These are phyloP conservation scores for Hypoxylon rickii DNA, from an alignment of 495 filamentous ascomycete species.

Conservation along the genomic window DNA sequence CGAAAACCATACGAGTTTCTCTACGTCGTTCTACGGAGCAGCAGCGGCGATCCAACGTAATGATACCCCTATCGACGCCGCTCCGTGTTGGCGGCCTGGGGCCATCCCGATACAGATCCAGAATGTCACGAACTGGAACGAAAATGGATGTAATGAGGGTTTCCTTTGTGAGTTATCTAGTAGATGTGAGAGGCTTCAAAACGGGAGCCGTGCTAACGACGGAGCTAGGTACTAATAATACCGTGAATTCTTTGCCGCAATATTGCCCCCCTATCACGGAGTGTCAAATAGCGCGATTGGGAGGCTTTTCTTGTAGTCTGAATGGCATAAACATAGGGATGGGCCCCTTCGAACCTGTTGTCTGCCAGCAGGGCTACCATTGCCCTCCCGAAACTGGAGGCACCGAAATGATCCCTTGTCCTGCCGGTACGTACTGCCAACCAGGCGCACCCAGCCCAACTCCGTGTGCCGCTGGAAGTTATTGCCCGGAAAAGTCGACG, in stretches of 20 bases:
- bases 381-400: constrained; percentile 44
- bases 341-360: constrained; percentile 50
- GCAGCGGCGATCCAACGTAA: constrained; percentile 7
- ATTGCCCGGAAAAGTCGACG: constrained; percentile 44
- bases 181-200: not conserved
- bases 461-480: constrained; percentile 46
- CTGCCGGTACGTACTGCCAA: constrained; percentile 50
- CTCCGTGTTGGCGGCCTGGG: constrained; percentile 43
- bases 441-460: constrained; percentile 47
- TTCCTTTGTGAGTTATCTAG: constrained; percentile 44
- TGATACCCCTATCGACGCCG: constrained; percentile 33
- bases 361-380: constrained; percentile 50
- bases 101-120: constrained; percentile 44
- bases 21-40: constrained; percentile 39
- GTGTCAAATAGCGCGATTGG: constrained; percentile 44
- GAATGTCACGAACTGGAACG: constrained; percentile 38
- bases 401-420: constrained; percentile 43
- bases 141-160: constrained; percentile 42
- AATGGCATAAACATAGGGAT: constrained; percentile 42
- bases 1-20: constrained; percentile 37
- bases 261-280: constrained; percentile 50
- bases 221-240: constrained; percentile 49
- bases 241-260: constrained; percentile 47
- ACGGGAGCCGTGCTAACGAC: constrained; percentile 13
- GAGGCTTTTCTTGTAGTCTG: constrained; percentile 35